Conservation (phyloP, 257 asterid species). For the Echites panduratus region DNA sequence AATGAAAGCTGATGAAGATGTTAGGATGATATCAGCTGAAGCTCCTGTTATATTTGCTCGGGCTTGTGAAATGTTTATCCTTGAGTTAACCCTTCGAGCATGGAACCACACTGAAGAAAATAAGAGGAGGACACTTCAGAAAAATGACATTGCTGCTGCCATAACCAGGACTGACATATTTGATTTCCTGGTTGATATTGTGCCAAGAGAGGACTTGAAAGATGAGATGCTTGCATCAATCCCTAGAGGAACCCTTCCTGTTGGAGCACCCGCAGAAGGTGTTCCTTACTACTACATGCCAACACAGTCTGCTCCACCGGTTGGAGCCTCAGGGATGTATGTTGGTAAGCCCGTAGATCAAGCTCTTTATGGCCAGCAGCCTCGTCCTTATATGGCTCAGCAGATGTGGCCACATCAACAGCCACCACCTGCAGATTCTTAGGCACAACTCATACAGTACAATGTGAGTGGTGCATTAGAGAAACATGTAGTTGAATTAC, state of each 20-base stretch:
- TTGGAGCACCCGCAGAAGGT: constrained; percentile 74
- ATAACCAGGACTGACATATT: constrained; percentile 93
- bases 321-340: constrained; percentile 67
- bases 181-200: constrained; percentile 93
- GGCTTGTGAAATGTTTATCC: constrained; percentile 98
- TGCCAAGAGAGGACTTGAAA: constrained; percentile 91
- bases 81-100: constrained; percentile 84
- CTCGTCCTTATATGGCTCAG: constrained; percentile 80
- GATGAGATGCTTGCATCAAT: constrained; percentile 92
- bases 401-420: constrained; percentile 88
- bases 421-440: constrained; percentile 75
- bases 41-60: constrained; percentile 93
- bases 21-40: constrained; percentile 93
- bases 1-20: constrained; percentile 96
- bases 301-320: constrained; percentile 52
- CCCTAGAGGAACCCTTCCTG: constrained; percentile 79
- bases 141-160: constrained; percentile 95
- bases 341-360: constrained; percentile 89
- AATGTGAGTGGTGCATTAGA: constrained; percentile 7
- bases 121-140: constrained; percentile 93
- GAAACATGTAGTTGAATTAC: neutral
- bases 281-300: constrained; percentile 86
- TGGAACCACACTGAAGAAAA: constrained; percentile 98
- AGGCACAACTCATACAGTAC: constrained; percentile 27
- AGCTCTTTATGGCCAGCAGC: constrained; percentile 65